A percentile compares a stretch with the other conserved stretches of the same genome.
These are phyloP conservation scores for Taphrina communis DNA, from an alignment of 1,139 yeast species.

Conservation along the genomic window DNA sequence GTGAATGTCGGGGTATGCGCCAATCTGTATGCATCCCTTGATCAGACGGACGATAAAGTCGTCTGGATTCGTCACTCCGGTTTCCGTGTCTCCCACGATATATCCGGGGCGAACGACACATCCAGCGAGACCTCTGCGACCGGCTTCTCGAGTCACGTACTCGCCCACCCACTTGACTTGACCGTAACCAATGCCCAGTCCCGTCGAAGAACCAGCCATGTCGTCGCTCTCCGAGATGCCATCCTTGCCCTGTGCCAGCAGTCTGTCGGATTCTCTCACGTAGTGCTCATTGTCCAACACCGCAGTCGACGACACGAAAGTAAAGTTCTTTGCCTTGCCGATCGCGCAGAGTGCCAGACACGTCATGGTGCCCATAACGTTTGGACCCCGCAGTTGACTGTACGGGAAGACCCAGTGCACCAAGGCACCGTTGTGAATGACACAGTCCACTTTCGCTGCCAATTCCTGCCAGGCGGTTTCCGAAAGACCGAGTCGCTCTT, in stretches of 20 bases:
- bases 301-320: slow-evolving; percentile 95
- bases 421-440: slow-evolving; percentile 94
- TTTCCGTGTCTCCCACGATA: slow-evolving; percentile 80
- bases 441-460: slow-evolving; percentile 69
- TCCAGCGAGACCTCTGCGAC: slow-evolving; percentile 79
- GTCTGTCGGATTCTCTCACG: slow-evolving; percentile 74
- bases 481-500: slow-evolving; percentile 72
- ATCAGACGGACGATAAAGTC: slow-evolving; percentile 92
- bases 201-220: slow-evolving; percentile 76
- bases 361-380: slow-evolving; percentile 85
- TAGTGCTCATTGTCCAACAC: slow-evolving; percentile 83
- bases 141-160: slow-evolving; percentile 83
- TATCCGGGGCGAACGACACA: slow-evolving; percentile 94
- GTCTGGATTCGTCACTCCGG: slow-evolving; percentile 92
- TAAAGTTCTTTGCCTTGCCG: slow-evolving; percentile 84
- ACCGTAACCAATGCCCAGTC: slow-evolving; percentile 92
- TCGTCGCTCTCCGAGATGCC: slow-evolving; percentile 86
- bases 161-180: slow-evolving; percentile 99
- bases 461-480: slow-evolving; percentile 64
- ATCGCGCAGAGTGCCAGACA: slow-evolving; percentile 75
- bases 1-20: slow-evolving; percentile 79
- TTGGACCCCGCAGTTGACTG: slow-evolving; percentile 85
- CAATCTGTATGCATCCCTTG: slow-evolving; percentile 91
- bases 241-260: slow-evolving; percentile 65
- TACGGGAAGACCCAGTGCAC: slow-evolving; percentile 99